phyloP scores from a whole-genome alignment of 1,284 basidiomycete species.

The Fomes fomentarius region DNA sequence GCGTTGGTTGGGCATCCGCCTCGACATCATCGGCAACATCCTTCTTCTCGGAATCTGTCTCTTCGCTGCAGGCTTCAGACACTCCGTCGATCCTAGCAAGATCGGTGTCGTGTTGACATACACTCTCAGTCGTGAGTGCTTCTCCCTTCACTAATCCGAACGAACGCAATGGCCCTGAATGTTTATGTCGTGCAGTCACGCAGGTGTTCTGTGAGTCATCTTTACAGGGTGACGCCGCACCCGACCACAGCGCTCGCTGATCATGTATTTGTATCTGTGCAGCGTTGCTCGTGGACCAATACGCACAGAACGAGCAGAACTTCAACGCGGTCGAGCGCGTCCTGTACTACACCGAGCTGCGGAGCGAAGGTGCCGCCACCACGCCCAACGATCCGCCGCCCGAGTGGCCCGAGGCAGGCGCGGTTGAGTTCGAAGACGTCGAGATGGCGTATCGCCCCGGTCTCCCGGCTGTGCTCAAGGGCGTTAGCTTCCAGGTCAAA shows the following conservation, averaged over 20 bases:
- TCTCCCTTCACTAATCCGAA: not conserved
- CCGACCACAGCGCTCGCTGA: too few species aligned
- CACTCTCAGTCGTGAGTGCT: constrained; percentile 59
- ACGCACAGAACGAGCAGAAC: constrained; percentile 66
- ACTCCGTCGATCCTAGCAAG: constrained; percentile 50
- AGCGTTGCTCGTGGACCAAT: constrained; percentile 61
- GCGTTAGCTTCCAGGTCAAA: constrained; percentile 62
- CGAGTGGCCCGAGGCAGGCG: constrained; percentile 70
- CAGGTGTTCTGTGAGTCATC: constrained; percentile 53
- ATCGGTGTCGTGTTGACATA: constrained; percentile 70
- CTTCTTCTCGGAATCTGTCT: constrained; percentile 76
- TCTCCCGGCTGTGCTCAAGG: constrained; percentile 74
- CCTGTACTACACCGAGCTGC: constrained; percentile 58
- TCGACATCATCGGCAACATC: constrained; percentile 73
- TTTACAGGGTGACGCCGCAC: too few species aligned
- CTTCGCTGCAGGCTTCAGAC: constrained; percentile 61
- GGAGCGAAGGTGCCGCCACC: constrained; percentile 46
- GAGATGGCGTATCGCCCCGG: constrained; percentile 71
- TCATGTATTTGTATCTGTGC: too few species aligned
- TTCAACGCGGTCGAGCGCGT: constrained; percentile 77
- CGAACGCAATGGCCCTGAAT: not conserved
- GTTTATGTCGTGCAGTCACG: constrained; percentile 44
- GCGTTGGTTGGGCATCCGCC: constrained; percentile 60
- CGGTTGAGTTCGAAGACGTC: constrained; percentile 63
- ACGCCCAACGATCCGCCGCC: constrained; percentile 54